Evolutionary conservation across 306 rosid species (phyloP), one percentile per base, ranked within the genome.

Genomic region (Prunus mira): DNA sequence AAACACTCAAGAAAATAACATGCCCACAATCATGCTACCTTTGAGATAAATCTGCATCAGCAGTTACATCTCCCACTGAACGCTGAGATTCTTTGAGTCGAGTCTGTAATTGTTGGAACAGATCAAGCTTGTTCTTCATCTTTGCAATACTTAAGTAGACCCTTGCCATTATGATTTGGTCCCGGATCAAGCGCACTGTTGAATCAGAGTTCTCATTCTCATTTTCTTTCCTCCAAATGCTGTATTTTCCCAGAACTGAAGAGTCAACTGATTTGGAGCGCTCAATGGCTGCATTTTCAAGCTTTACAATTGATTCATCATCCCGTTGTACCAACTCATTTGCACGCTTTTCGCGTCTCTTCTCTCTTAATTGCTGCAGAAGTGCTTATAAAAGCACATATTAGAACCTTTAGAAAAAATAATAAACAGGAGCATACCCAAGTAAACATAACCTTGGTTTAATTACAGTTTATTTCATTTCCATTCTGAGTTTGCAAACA

Each of bases 101-200:
- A 67, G 49, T 65, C 58, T 86, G 89, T 71, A 96, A 90, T 78
- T 88, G 88, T 65, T 83, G 88, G 81, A 28, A 74, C 71, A 96
- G 81, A 47, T 83, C 87, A 66, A 46, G 81, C 69, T 82, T 84
- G 77, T 82, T 87, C 85, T 89, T 89, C 91, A 84, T 86, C 83
- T 86, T 83, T 2, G 96, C 93, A 76, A 96, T 84, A 76, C 97
- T 92, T 83, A 83, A 64, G 82, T 96, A 96, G 28, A 92, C 97
- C 82, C 88, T 90, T 69, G 97, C 97, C 98, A 96, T 96, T 67
- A 91, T 89, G 64, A 85, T 89, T 84, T 96, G 99, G 82, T 92
- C 99, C 72, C 96, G 93, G 89, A 96, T 87, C 82, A 92, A 80
- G 71, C 96, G 91, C 72, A 91, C 92, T 1, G 86, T 91, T 65